Evolutionary conservation across 1,284 basidiomycete genomes (phyloP).

Genomic region (Trametes pubescens): DNA sequence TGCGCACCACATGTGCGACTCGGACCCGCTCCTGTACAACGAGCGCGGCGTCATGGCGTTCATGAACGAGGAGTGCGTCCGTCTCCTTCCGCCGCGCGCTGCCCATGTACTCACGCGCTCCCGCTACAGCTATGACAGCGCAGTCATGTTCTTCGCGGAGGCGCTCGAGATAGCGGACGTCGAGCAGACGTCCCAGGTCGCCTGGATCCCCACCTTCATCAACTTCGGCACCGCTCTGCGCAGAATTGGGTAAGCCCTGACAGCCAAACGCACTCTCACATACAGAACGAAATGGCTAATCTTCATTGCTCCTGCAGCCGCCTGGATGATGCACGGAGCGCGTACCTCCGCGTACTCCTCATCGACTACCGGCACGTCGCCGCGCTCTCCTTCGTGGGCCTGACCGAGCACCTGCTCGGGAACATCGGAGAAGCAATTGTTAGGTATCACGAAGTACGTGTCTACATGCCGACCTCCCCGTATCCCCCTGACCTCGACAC

Average conservation of each 20-base stretch:
- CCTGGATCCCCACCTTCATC: conserved; percentile 89
- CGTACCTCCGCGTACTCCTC: conserved; percentile 81
- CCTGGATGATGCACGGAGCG: conserved; percentile 70
- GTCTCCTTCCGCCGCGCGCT: background rate
- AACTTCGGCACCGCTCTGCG: conserved; percentile 91
- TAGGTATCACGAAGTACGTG: conserved; percentile 85
- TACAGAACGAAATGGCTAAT: background rate
- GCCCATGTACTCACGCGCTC: background rate
- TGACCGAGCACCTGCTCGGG: conserved; percentile 80
- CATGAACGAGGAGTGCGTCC: conserved; percentile 81
- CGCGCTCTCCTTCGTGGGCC: conserved; percentile 85
- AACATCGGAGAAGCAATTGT: conserved; percentile 83
- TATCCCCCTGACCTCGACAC: conserved; percentile 2
- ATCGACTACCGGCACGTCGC: conserved; percentile 82
- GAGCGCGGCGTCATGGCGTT: conserved; percentile 95
- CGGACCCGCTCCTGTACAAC: conserved; percentile 91
- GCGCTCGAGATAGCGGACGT: conserved; percentile 80
- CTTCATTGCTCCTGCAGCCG: conserved; percentile 53
- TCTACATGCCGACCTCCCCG: background rate
- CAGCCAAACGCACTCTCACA: background rate
- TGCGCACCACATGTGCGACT: conserved; percentile 80
- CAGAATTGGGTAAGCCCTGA: conserved; percentile 65
- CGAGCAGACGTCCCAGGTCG: conserved; percentile 83
- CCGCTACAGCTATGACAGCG: conserved; percentile 67
- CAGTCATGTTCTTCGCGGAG: conserved; percentile 74